Evolutionary conservation across 2,329 filamentous ascomycete species (phyloP), one percentile per base, ranked within the genome.

Genomic region (Knufia petricola): DNA sequence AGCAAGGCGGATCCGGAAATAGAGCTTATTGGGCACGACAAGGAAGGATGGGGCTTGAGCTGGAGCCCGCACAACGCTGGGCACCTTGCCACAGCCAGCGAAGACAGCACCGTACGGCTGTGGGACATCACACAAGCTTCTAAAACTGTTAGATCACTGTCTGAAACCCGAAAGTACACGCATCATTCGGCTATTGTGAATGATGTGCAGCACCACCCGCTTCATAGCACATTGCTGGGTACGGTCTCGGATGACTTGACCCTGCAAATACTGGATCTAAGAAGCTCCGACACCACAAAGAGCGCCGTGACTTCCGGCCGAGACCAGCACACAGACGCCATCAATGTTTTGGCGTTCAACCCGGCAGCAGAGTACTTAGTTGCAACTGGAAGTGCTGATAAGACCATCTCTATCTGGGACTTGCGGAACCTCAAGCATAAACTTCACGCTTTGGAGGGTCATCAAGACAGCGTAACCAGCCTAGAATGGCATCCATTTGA

Each of bases 291-390:
- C 48, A 81, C 75, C 48, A 79, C 78, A 54, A 78, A 76, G 55
- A 80, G 87, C 0, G 81, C 85, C 3, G 49, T 52, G 9, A 76
- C 85, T 43, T 76, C 82, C 32, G 84, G 81, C 15, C 73, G 78
- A 54, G 74, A 79, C 42, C 89, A 89, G 8, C 94, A 98, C 63
- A 77, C 77, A 7, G 92, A 96, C 65, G 90, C 90, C 15, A 89
- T 98, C 66, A 98, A 98, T 64, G 85, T 87, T n/a, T 73, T 98
- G 21, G 83, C 92, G 0, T 98, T 95, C 71, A 95, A 95, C 62
- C 89, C 89, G 0, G 83, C 82, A 26, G 85, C 84, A n/a, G 90
- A 98, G 63, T 86, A 85, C 30, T 76, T 95, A 31, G 75, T 98
- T 32, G 92, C 89, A 8, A 96, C 92, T 0, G 92, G 87, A 2